Base-by-base conservation (phyloP, 495 filamentous ascomycete genomes). In the Aspergillus egyptiacus region DNA sequence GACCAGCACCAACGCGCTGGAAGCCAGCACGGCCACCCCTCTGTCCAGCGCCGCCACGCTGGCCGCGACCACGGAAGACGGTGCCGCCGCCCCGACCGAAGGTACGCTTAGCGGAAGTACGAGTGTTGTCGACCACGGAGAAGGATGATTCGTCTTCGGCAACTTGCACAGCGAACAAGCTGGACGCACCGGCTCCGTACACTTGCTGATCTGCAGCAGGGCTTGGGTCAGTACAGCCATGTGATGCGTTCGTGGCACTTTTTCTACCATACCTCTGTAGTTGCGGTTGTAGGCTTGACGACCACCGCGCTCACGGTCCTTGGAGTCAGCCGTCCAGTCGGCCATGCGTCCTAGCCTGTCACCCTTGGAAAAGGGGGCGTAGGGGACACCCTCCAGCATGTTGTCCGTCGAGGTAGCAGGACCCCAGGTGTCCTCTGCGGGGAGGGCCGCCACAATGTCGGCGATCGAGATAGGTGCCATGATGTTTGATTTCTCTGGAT, bases 271-370 rank as follows among this genome's bases (percentile, higher is more conserved):
- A 95, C 91, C 93, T 78, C 93, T 85, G 68, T 85, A 96, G 63
- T 89, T 91, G 40, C 90, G 74, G 64, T 93, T 90, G 66, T 95
- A 96, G 51, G 87, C 85, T 61, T 88, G 84, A 59, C 93, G 72
- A 40, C 89, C 86, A 37, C 84, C 83, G 38, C 91, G 76, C 49
- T 89, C 81, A 51, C 84, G 70, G 54, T 95, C 91, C 71, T 96
- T 96, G 55, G 86, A 81, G 55, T 96, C 93, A n/a, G 83, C 64
- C 8, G 91, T 95, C 94, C 94, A 98, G 71, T 98, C 93, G 15
- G 93, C 93, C 93, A 98, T 98, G 56, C 93, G 89, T 45, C 94
- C 93, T 22, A 98, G 74, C 76, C 97, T 98, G 76, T 98, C 93
- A 57, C 89, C 89, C 75, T 98, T 98, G 51, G 90, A 96, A 73